Base-by-base conservation (phyloP, 2,329 filamentous ascomycete species). In the Amylocarpus encephaloides region DNA sequence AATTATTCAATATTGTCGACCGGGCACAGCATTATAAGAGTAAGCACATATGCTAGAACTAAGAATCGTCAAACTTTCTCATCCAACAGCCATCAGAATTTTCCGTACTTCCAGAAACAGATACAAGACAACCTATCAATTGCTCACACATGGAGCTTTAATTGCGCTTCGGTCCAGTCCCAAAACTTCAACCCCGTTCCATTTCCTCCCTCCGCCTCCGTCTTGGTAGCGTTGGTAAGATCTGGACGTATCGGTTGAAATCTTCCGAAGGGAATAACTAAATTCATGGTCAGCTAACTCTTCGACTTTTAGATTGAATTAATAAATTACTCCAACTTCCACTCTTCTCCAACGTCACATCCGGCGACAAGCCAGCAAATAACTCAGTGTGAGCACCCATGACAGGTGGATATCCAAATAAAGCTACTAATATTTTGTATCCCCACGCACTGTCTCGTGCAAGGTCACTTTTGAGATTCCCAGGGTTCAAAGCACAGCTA, bases 231-330 rank as follows among this genome's bases (percentile, higher is more conserved):
- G 2, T 62, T 51, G 1, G 56, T 53, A 15, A 70, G 36, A 47
- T 69, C 68, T 35, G 55, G 50, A 5, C 66, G 58, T 30, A 67
- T 62, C 18, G 62, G 49, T 42, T 50, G 46, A 47, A 64, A 53
- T 36, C 65, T 59, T 53, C 73, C 74, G 68, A 71, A 77, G 1
- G 74, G 73, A 36, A 72, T 64, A 29, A 77, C 66, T 66, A 42
- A 15, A 48, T 16, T 43, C 43, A 19, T 6, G 12, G 33, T 44
- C 15, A 19, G 42, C 34, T 16, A 36, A 13, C 11, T 36, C 15
- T 13, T 16, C 4, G 4, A 13, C 34, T 10, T 5, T 5, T 13
- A 13, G 15, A 10, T 36, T 5, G 15, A 7, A 26, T 7, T 26
- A 4, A 26, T 13, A 5, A 55, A 48, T 46, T 46, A 58, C 55